These are phyloP conservation scores for Jasminum sambac DNA, from an alignment of 257 asterid genomes.

Conservation along the genomic window DNA sequence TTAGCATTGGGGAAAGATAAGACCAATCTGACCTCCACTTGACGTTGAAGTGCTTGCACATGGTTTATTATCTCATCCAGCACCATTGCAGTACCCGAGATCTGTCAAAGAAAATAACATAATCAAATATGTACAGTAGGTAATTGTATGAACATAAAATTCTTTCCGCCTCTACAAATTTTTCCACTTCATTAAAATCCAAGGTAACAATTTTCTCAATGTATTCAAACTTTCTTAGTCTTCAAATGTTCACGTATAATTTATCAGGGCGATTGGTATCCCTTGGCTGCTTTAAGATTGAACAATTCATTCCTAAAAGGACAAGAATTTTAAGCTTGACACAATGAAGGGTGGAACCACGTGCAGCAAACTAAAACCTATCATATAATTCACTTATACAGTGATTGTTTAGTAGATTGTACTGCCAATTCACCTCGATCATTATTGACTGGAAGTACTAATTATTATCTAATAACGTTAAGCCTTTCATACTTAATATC, in stretches of 20 bases:
- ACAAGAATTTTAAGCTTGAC: neutral
- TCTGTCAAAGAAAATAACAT: slow-evolving; percentile 44
- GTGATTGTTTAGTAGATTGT: too few relatives aligned
- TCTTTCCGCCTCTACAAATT: neutral
- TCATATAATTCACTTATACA: too few relatives aligned
- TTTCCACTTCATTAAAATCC: neutral
- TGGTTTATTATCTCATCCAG: slow-evolving; percentile 96
- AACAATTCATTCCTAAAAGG: neutral
- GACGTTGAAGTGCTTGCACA: slow-evolving; percentile 88
- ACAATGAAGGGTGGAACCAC: neutral
- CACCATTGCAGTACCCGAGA: slow-evolving; percentile 95
- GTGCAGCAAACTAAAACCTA: neutral
- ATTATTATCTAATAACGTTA: too few relatives aligned
- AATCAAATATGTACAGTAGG: neutral
- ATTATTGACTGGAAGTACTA: too few relatives aligned
- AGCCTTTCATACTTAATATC: too few relatives aligned
- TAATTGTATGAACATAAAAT: neutral
- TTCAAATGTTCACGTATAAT: neutral
- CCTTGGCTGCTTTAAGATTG: neutral
- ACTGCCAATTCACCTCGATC: too few relatives aligned
- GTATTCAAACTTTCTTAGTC: neutral
- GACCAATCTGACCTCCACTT: slow-evolving; percentile 74
- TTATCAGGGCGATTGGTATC: neutral
- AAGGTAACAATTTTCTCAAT: neutral
- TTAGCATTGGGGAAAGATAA: slow-evolving; percentile 19